Percentiles rank a stretch among this genome's conserved stretches.
Conservation (phyloP, 345 rosid species). For the Aquilaria yunnanensis region DNA sequence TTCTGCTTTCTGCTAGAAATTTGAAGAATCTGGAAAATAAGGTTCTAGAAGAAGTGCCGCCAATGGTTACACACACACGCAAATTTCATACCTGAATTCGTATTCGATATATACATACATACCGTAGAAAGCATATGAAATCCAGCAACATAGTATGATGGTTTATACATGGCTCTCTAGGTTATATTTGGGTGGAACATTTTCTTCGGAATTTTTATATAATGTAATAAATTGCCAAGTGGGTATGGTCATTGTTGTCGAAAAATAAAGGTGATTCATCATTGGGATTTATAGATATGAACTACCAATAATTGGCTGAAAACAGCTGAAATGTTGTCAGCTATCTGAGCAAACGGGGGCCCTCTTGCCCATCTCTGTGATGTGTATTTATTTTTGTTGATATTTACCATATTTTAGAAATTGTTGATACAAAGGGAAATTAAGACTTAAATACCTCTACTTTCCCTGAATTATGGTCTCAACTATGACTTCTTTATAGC, state of each 20-base stretch:
- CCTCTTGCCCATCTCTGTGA: conserved; percentile 7
- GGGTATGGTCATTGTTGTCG: neutral
- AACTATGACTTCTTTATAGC: neutral
- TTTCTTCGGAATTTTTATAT: too few relatives aligned
- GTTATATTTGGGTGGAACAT: too few relatives aligned
- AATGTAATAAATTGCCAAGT: too few relatives aligned
- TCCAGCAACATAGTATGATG: too few relatives aligned
- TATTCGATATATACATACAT: too few relatives aligned
- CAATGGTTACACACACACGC: too few relatives aligned
- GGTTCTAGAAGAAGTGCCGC: too few relatives aligned
- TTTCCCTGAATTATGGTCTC: neutral
- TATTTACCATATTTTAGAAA: neutral
- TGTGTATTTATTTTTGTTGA: neutral
- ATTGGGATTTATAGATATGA: conserved; percentile 3
- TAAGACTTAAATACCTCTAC: neutral
- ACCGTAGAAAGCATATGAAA: too few relatives aligned
- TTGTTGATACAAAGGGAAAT: neutral
- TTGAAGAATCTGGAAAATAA: too few relatives aligned
- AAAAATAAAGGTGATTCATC: neutral
- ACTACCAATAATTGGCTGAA: conserved; percentile 9
- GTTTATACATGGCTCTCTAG: too few relatives aligned
- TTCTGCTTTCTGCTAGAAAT: too few relatives aligned
- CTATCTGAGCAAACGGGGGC: conserved; percentile 10
- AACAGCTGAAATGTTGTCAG: neutral
- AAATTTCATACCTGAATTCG: too few relatives aligned